Base-by-base conservation (phyloP, 2,329 filamentous ascomycete genomes). In the Mollisiaceae sp. region DNA sequence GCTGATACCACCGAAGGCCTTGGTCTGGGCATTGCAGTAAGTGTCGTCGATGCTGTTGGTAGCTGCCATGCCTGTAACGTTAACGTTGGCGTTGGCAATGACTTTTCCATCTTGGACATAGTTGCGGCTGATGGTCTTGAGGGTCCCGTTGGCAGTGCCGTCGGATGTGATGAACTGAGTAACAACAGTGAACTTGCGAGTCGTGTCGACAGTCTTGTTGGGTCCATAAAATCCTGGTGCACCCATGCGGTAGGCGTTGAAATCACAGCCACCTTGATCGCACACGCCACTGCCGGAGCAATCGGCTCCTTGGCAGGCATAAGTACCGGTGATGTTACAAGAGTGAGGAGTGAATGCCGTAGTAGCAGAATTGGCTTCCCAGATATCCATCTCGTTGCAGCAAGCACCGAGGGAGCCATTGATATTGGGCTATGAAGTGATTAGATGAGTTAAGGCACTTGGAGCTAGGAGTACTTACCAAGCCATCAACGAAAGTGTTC, bases 361-460 rank as follows among this genome's bases (percentile, higher is more conserved):
- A n/a, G 85, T 82, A 72, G 84, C 81, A 63, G 78, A 80, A 78
- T 89, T 88, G 62, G 85, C 85, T 77, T 88, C 86, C 85, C 85
- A 88, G 75, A 88, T 82, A 71, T 90, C 88, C 83, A 91, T 87
- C 77, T 91, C 88, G 81, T 87, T 89, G 58, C 86, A 81, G 70
- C 88, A 88, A 59, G 81, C 82, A 8, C 82, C 75, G 18, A 65
- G 67, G 81, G 82, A 84, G 64, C 79, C 79, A 14, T 84, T 81
- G 24, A 81, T 77, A 71, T 88, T 88, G 43, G 78, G 85, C 78
- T 83, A 41, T 24, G 15, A 24, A 32, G 56, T 43, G 24, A 66
- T 71, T 41, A 71, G 68, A 24, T 54, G 22, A n/a, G 45, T 27
- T 52, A 52, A 20, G 18, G 38, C 18, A 36, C 41, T 14, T 12